Evolutionary conservation across 2,329 filamentous ascomycete genomes (phyloP), one percentile per base, ranked within the genome.

Genomic region (Biscogniauxia sp.): DNA sequence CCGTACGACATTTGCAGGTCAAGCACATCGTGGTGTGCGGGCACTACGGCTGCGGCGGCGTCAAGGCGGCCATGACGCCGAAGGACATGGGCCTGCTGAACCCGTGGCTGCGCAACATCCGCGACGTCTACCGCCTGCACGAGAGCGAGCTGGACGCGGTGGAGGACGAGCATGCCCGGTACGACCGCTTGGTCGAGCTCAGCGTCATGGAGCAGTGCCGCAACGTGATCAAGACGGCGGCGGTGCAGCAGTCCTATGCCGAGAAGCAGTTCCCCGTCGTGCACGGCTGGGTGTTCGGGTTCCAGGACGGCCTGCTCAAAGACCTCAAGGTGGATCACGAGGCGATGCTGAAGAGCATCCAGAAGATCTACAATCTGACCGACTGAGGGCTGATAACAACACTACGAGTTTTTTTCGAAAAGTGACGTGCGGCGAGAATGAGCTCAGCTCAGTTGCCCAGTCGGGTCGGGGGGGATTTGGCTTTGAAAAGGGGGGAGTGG

Each of bases 11-110:
- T 75, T 83, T 97, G 50, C 83, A 90, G 73, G 89, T 92, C 74
- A 92, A 92, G 80, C 89, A 92, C 80, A 90, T 92, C 68, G 82
- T 92, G 66, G 87, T 92, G 60, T 92, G 89, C 76, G 89, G 89
- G 23, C 89, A 92, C 80, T 91, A 91, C 79, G 88, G 87, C 75
- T 92, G 89, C 76, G 89, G 89, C 54, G 89, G 89, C 64, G 88
- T 92, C 75, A 88, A 90, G 76, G 89, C 89, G 41, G 89, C 89
- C 76, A 86, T 88, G 82, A 89, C 87, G 0, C 84, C 88, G 68
- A 84, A 88, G 73, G 88, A 91, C 71, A 76, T 91, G 59, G 88
- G 88, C 55, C 75, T 91, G 32, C 78, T 91, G 60, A 91, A 91
- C 78, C 88, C 88, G 1, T 91, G 88, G 88, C 81, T 91, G 65